Evolutionary conservation across 2,329 filamentous ascomycete genomes (phyloP), one percentile per base, ranked within the genome.

Genomic region (Botrytis fabae): DNA sequence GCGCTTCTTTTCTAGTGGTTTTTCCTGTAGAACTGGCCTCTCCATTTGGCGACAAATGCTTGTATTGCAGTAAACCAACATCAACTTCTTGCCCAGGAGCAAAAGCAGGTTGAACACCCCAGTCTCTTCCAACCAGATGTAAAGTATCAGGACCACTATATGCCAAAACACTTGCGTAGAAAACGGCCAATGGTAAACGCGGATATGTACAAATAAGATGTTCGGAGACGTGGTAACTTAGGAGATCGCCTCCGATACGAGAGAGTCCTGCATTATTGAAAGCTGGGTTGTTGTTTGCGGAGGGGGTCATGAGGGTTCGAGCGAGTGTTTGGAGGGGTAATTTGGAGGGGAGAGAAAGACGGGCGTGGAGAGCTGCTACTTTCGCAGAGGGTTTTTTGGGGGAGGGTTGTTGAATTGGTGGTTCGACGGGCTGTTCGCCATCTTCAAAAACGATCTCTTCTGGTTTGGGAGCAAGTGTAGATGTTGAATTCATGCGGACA

Each of bases 191-290:
- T 71, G 96, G 96, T 71, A 99, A 87, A 68, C 96, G 94, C 22
- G 96, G 96, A 83, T 95, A 98, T 80, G 91, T 92, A 85, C 92
- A 94, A 78, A 98, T 85, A 76, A 99, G 88, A 84, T 92, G 91
- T 86, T 99, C 96, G 79, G 93, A 89, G 75, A 93, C 92, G 82
- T 98, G 95, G 85, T 96, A 97, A 82, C 92, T 91, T 78, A 98
- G 89, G 77, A 99, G 87, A 77, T 95, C 91, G 79, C 90, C 87
- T 75, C 96, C 96, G 40, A 98, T 86, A 77, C 92, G 90, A 70
- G 94, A 89, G 73, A 99, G 88, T 76, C 93, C 91, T 78, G 88
- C 85, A 83, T 99, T 99, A 86, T 98, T 99, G 86, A 96, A 97
- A 78, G 87, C 87, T 68, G 90, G 85, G 82, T 94, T 89, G 20